These are phyloP conservation scores for Beta vulgaris DNA, from an alignment of 148 eudicot species.

Conservation along the genomic window DNA sequence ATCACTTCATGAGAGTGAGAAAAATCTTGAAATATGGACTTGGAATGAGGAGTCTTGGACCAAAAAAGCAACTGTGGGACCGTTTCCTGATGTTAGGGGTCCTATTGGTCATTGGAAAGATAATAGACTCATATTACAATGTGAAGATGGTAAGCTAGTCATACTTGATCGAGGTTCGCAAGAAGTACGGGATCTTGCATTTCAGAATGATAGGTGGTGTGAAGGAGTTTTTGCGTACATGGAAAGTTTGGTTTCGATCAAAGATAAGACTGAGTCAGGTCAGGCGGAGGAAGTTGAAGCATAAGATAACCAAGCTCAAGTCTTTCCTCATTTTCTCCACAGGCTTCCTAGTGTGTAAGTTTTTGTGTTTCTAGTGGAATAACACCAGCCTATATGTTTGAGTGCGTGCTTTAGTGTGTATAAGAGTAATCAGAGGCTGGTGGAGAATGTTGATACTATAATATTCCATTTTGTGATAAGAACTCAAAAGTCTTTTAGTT, in stretches of 20 bases:
- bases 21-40: constrained; percentile 5
- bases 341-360: too few relatives aligned
- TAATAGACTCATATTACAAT: neutral
- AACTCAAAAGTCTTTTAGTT: too few relatives aligned
- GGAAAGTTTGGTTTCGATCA: too few relatives aligned
- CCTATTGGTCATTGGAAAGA: constrained; percentile 17
- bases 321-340: too few relatives aligned
- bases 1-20: neutral
- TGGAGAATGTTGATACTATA: too few relatives aligned
- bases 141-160: neutral
- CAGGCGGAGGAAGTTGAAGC: neutral
- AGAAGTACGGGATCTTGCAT: constrained; percentile 11
- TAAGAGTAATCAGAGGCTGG: too few relatives aligned
- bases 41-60: constrained; percentile 7
- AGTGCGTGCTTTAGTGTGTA: too few relatives aligned
- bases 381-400: too few relatives aligned
- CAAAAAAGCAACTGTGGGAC: constrained; percentile 5
- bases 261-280: constrained; percentile 6
- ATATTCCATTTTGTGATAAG: too few relatives aligned
- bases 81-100: neutral
- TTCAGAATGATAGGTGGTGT: neutral
- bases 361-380: too few relatives aligned
- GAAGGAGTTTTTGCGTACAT: too few relatives aligned
- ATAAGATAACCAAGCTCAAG: neutral
- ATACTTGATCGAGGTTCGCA: neutral